Evolutionary conservation across 257 asterid genomes (phyloP).

Genomic region (Pogostemon cablin): DNA sequence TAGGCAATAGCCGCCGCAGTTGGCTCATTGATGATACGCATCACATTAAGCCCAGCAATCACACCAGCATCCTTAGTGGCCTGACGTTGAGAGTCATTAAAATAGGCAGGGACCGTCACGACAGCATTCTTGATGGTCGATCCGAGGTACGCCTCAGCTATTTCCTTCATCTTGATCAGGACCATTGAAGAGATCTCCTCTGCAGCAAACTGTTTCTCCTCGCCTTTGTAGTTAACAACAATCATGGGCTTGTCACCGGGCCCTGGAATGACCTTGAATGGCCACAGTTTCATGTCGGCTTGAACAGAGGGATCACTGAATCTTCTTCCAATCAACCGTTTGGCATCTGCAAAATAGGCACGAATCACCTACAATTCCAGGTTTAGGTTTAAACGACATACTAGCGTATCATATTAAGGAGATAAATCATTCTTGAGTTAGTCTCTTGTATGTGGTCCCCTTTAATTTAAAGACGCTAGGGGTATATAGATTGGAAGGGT

Average conservation of each 20-base stretch:
- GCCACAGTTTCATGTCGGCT: conserved; percentile 48
- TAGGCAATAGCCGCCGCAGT: conserved; percentile 51
- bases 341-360: conserved; percentile 35
- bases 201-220: conserved; percentile 45
- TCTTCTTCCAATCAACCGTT: conserved; percentile 48
- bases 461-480: no score
- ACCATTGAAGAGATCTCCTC: conserved; percentile 53
- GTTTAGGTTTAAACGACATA: no score
- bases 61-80: conserved; percentile 51
- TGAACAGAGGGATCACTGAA: conserved; percentile 45
- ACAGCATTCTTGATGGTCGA: conserved; percentile 41
- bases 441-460: no score
- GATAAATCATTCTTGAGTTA: no score
- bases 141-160: conserved; percentile 44
- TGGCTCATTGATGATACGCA: conserved; percentile 49
- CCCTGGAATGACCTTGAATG: conserved; percentile 44
- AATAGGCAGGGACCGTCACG: conserved; percentile 48
- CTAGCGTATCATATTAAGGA: neutral
- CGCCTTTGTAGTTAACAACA: conserved; percentile 42
- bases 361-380: neutral
- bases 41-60: conserved; percentile 40
- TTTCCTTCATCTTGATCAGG: conserved; percentile 44
- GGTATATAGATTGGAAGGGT: no score
- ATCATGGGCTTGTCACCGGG: conserved; percentile 51
- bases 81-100: conserved; percentile 51